Evolutionary conservation across 805 yeast species (phyloP), one percentile per base, ranked within the genome.

Genomic region (Spathaspora hagerdaliae): DNA sequence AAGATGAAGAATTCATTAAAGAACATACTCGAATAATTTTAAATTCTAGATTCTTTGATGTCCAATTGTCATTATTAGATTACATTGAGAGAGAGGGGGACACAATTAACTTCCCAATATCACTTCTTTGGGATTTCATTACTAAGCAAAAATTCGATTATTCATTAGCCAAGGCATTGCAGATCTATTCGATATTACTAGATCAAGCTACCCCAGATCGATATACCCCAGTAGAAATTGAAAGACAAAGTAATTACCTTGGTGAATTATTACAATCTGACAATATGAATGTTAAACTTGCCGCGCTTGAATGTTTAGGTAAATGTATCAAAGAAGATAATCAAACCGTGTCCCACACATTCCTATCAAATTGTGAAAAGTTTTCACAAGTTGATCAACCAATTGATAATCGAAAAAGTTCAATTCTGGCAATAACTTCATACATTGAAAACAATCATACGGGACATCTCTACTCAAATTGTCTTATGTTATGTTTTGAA

Each of bases 401-500:
- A 31, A n/a, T 39, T 11, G 41, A 39, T 24, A 27, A 2, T n/a
- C 27, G 41, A 9, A 29, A 31, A 31, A 31, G 35, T 31, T 10
- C 41, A 9, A 29, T 15, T 24, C 27, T 7, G 9, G 41, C 48
- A 19, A 27, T 45, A 9, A 6, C 13, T 26, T 29, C 39, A 6
- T 38, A 45, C 31, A n/a, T 40, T 6, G 19, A 35, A n/a, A 14
- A 10, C 3, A 33, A 13, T 11, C 14, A 29, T 8, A 36, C 6
- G 15, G 48, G 45, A 13, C 6, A 36, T 31, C n/a, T 35, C n/a
- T 45, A 40, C 26, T 24, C 27, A 29, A 13, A 26, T 7, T 38
- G 44, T 34, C 12, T 46, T 6, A 24, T 41, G 39, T 35, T 46
- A 27, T 36, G 33, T 31, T 46, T 36, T 29, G 43, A 46, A 43